Base-by-base conservation (phyloP, 441 rosid species). In the Erodium trifolium region DNA sequence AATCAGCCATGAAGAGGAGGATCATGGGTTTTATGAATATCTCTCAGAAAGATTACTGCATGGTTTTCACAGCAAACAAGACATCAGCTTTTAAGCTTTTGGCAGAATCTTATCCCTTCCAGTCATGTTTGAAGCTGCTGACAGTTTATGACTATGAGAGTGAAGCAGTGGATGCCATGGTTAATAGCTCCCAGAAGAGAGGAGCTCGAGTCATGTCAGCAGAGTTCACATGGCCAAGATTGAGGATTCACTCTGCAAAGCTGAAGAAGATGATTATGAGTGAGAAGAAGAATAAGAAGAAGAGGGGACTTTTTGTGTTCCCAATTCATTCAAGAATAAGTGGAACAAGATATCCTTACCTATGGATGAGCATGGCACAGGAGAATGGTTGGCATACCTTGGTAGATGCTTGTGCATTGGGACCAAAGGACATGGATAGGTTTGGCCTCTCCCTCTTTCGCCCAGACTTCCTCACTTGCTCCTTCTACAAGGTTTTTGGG, bases 351-450 rank as follows among this genome's bases (percentile, higher is more conserved):
- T 90, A 93, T 85, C 97, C 94, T 7, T 93, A 89, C 73, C 77
- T 86, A 3, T 93, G 98, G 97, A 83, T 93, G 94, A 86, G 76
- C 47, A 81, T 82, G 45, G 96, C 98, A 2, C 89, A 86, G 79
- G 97, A 91, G 79, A 93, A 91, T 57, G 94, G 85, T 1, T 93
- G 98, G 97, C 97, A 91, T 75, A 82, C 85, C 51, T 71, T 91
- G 83, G 79, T 93, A 43, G 98, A 93, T 77, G 96, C 98, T 23
- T 91, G 97, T 66, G 94, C 90, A 13, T 75, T 91, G 74, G 97
- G 94, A 17, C 94, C 98, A 3, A 91, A 93, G 69, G 97, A 91
- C 81, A 93, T 91, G 98, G 88, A 83, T 71, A 88, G 92, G 79
- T 87, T 93, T 9, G 97, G 91, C 65, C 92, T 91, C 27, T 88